phyloP scores from a whole-genome alignment of 208 protist genomes.

The Crithidia expoeki region DNA sequence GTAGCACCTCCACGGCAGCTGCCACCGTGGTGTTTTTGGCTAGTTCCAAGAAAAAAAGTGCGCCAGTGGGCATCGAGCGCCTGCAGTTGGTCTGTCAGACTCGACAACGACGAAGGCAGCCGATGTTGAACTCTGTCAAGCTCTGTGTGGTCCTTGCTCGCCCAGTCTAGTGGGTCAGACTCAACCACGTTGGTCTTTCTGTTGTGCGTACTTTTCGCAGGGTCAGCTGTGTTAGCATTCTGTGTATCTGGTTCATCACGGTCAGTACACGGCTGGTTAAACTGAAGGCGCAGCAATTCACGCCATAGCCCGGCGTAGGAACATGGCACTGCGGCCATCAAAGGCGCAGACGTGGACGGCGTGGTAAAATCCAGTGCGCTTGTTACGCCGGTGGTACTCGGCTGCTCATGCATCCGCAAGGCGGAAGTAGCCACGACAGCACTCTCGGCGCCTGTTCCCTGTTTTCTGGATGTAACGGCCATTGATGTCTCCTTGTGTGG shows the following conservation, averaged over 20 bases:
- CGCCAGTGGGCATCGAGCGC: slow-evolving; percentile 5
- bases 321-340: slow-evolving; percentile 4
- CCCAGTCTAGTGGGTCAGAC: no score
- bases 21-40: neutral
- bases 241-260: neutral
- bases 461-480: no score
- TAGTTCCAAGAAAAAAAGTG: neutral
- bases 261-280: neutral
- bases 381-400: neutral
- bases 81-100: slow-evolving; percentile 5
- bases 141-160: no score
- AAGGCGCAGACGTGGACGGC: neutral
- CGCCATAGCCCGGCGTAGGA: slow-evolving; percentile 18
- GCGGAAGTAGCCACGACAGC: no score
- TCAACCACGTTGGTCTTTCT: no score
- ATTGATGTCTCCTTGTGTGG: no score
- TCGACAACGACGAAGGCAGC: neutral
- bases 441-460: no score
- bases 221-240: neutral
- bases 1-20: neutral
- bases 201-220: neutral
- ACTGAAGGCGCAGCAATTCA: slow-evolving; percentile 1
- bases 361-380: neutral
- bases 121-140: neutral
- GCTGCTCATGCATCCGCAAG: no score